phyloP scores from a whole-genome alignment of 495 filamentous ascomycete species.

The Daldinia decipiens region DNA sequence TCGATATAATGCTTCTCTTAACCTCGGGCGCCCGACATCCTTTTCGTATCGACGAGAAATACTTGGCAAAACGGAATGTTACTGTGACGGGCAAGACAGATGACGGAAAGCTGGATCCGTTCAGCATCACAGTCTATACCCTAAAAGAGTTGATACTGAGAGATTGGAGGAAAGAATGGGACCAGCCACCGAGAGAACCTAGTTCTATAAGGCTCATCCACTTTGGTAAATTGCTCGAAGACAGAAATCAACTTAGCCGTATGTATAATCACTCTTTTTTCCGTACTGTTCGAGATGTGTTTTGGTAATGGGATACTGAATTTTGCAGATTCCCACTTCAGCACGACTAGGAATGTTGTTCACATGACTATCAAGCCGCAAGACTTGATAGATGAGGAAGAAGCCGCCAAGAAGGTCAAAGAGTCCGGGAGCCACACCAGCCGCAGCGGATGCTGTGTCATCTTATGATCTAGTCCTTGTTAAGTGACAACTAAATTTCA shows the following conservation, averaged over 20 bases:
- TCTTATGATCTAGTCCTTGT: slow-evolving; percentile 62
- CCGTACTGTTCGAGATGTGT: background rate
- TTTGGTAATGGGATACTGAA: slow-evolving; percentile 1
- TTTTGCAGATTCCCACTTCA: slow-evolving; percentile 79
- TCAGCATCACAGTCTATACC: slow-evolving; percentile 88
- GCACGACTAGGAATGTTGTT: slow-evolving; percentile 77
- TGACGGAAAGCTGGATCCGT: slow-evolving; percentile 73
- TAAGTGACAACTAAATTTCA: slow-evolving; percentile 2
- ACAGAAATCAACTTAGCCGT: slow-evolving; percentile 84
- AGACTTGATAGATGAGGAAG: slow-evolving; percentile 90
- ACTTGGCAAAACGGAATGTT: slow-evolving; percentile 80
- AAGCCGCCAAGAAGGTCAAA: slow-evolving; percentile 78
- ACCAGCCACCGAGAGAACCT: slow-evolving; percentile 80
- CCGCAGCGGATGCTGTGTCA: slow-evolving; percentile 82
- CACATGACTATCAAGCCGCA: slow-evolving; percentile 94
- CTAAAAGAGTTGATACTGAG: slow-evolving; percentile 90
- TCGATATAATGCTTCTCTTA: slow-evolving; percentile 76
- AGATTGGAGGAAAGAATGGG: slow-evolving; percentile 94
- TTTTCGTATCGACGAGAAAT: slow-evolving; percentile 86
- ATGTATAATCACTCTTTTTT: slow-evolving; percentile 25
- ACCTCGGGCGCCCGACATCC: slow-evolving; percentile 85
- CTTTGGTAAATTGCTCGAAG: slow-evolving; percentile 87
- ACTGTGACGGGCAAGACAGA: slow-evolving; percentile 69
- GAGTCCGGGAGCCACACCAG: slow-evolving; percentile 66
- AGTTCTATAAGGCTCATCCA: slow-evolving; percentile 88